Evolutionary conservation across 345 rosid genomes (phyloP).

Genomic region (Ricinus communis): DNA sequence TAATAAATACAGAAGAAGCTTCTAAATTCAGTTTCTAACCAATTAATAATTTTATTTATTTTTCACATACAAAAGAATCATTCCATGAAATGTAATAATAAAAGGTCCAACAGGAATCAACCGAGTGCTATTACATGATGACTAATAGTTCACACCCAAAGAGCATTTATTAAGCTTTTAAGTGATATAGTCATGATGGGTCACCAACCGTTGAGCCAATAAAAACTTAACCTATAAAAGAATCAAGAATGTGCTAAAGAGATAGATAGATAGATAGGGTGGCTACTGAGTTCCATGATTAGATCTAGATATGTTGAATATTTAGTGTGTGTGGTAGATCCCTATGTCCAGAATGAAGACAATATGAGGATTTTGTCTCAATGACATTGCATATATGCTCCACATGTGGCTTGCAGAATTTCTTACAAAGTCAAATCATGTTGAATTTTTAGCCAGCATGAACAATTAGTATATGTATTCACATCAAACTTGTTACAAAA

Average conservation of each 20-base stretch:
- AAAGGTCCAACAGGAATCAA: conserved; percentile 4
- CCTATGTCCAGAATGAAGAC: conserved; percentile 15
- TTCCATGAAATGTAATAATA: background rate
- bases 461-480: no score
- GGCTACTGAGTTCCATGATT: conserved; percentile 18
- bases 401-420: conserved; percentile 10
- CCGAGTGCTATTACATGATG: conserved; percentile 12
- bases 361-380: conserved; percentile 13
- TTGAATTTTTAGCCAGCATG: conserved; percentile 21
- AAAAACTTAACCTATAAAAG: conserved; percentile 19
- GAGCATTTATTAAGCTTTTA: conserved; percentile 13
- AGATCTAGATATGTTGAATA: conserved; percentile 11
- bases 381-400: conserved; percentile 5
- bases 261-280: background rate
- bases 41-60: background rate
- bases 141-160: conserved; percentile 1
- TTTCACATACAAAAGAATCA: no score
- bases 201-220: conserved; percentile 38
- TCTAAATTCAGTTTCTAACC: conserved; percentile 1
- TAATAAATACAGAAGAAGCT: background rate
- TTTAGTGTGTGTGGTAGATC: conserved; percentile 9
- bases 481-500: no score
- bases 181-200: conserved; percentile 16
- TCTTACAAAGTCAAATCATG: conserved; percentile 22
- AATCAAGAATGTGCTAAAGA: background rate